Base-by-base conservation (phyloP, 2,329 filamentous ascomycete genomes). In the Dactylellina haptotyla region DNA sequence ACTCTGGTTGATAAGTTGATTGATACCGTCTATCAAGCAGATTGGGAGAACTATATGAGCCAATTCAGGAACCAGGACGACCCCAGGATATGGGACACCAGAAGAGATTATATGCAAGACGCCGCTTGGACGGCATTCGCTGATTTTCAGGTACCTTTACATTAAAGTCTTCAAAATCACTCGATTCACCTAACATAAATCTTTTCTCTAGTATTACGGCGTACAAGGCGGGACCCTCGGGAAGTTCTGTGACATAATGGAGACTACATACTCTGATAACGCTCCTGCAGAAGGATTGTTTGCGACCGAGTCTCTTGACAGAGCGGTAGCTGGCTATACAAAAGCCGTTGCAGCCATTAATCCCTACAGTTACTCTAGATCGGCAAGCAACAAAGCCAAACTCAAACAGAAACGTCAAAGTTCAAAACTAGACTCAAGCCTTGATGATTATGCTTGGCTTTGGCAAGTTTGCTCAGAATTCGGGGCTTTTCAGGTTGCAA, bases 221-320 rank as follows among this genome's bases (percentile, higher is more conserved):
- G 81, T 82, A 5, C 75, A 81, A 9, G 81, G 80, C 1, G 80
- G 80, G 14, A 76, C 77, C 9, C 75, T 83, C 0, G 78, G 80
- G 14, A 34, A 41, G 1, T 82, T 83, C 75, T 83, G 82, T 61
- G 79, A 83, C 56, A 80, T 76, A 64, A 79, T 83, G 25, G 79
- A 80, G 81, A 66, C 79, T 76, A 0, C 72, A 57, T 32, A 77
- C 75, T 16, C 76, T 76, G 26, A 75, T 61, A 39, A 78, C 75
- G n/a, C 77, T 78, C 2, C 76, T 70, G 23, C 79, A 25, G 61
- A 72, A 9, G 39, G 20, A 3, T 30, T 66, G 8, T 73, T 73
- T 34, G 69, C 39, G 9, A 59, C 50, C n/a, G 23, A 51, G 45
- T 32, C 46, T 1, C 53, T 73, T n/a, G 30, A 54, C 16, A 23